These are phyloP conservation scores for Centella asiatica DNA, from an alignment of 129 eudicot species.

Conservation along the genomic window DNA sequence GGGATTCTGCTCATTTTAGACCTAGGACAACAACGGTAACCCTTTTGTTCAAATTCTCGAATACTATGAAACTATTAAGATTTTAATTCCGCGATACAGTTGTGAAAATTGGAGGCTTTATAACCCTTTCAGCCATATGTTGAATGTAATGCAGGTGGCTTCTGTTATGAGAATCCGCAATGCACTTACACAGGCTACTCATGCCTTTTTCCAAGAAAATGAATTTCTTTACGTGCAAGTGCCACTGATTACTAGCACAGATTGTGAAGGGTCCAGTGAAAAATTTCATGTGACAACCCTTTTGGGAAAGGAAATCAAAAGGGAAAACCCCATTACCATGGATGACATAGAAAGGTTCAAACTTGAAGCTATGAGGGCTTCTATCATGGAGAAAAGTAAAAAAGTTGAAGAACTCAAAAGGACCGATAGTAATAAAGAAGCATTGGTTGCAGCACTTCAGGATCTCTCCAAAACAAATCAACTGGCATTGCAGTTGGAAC, in stretches of 20 bases:
- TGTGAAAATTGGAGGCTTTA: not conserved
- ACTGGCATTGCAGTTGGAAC: conserved; percentile 47
- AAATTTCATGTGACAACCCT: conserved; percentile 60
- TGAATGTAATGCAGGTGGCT: conserved; percentile 53
- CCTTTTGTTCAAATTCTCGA: not conserved
- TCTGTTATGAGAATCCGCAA: conserved; percentile 61
- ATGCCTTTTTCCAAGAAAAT: conserved; percentile 54
- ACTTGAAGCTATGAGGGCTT: conserved; percentile 48
- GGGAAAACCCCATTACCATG: conserved; percentile 22
- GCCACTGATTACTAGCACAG: conserved; percentile 62
- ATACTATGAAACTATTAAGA: not conserved
- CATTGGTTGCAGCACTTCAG: conserved; percentile 54
- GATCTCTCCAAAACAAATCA: conserved; percentile 60
- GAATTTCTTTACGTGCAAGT: conserved; percentile 72
- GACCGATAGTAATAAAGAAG: conserved; percentile 71
- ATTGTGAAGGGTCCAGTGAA: conserved; percentile 41
- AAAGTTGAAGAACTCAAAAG: conserved; percentile 68
- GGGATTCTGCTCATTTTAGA: conserved; percentile 75
- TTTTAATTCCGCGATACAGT: not conserved
- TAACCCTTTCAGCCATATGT: not conserved
- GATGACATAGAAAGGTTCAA: conserved; percentile 28
- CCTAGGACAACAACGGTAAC: conserved; percentile 84
- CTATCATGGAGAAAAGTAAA: conserved; percentile 52
- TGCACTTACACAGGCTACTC: conserved; percentile 52
- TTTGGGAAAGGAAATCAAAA: conserved; percentile 15